Base-by-base conservation (phyloP, 441 rosid genomes). In the Dalechampia spathulata region DNA sequence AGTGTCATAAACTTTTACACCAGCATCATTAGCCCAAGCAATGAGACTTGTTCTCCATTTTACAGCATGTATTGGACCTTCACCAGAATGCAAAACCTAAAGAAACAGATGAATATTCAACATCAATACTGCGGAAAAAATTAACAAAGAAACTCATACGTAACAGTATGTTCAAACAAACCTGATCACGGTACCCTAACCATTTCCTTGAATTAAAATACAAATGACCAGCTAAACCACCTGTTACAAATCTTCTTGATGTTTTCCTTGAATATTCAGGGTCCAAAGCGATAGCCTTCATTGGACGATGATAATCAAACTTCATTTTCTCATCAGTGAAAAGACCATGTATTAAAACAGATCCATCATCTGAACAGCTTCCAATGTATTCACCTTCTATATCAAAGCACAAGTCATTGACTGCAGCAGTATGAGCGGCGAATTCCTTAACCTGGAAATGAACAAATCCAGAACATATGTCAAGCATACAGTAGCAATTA, bases 11-110 rank as follows among this genome's bases (percentile, higher is more conserved):
- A 94, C 94, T 64, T 94, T 94, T 34, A 94, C 88, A n/a, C 99
- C 99, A 28, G 78, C 75, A 79, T 94, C 99, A 80, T 87, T 94
- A 70, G 96, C 98, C 96, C 96, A 94, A 49, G 99, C 99, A 58
- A 94, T 78, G 61, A 94, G 96, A 78, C 78, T 87, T 38, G 78
- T 68, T 68, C 96, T 86, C 99, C 99, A 90, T 75, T 80, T 86
- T 59, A 90, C 83, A 28, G 88, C 79, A 75, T 90, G 99, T 65
- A 90, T 78, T 37, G 99, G 98, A 65, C 99, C 96, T 83, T 94
- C 98, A 65, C 96, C 98, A 50, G 89, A 86, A 64, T 94, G 96
- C 76, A 90, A 78, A 69, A 90, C 96, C 99, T 94, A 76, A 41
- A 30, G 55, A 62, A 52, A 19, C 28, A 52, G 17, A 70, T 21